Percentiles rank a stretch among this genome's conserved stretches.
phyloP scores from a whole-genome alignment of 805 yeast species.

The Ogataea paraovalis region DNA sequence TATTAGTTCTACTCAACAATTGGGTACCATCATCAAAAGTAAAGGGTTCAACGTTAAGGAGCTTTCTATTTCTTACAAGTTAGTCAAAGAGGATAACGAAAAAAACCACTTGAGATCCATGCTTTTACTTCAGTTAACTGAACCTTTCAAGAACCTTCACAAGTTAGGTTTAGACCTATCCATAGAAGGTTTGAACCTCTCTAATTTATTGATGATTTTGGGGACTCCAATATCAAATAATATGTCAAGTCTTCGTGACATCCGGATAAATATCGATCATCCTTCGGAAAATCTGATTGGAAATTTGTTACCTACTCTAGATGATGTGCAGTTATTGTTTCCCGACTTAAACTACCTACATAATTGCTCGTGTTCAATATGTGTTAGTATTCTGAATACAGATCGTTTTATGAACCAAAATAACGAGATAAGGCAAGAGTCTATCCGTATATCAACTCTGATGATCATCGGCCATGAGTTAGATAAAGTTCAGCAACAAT shows the following conservation, averaged over 20 bases:
- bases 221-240: constrained; percentile 30
- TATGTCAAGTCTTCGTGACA: constrained; percentile 19
- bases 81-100: constrained; percentile 24
- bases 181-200: constrained; percentile 27
- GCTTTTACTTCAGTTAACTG: constrained; percentile 28
- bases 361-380: constrained; percentile 23
- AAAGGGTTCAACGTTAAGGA: constrained; percentile 23
- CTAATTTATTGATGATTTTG: constrained; percentile 30
- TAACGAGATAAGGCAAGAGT: constrained; percentile 16
- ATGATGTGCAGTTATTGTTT: constrained; percentile 27
- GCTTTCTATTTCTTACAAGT: constrained; percentile 24
- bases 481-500: constrained; percentile 19
- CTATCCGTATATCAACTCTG: constrained; percentile 29
- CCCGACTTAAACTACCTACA: constrained; percentile 27
- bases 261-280: constrained; percentile 23
- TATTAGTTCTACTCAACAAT: constrained; percentile 26
- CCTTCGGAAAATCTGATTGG: constrained; percentile 32
- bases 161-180: constrained; percentile 23
- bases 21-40: constrained; percentile 21
- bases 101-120: constrained; percentile 31
- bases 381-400: constrained; percentile 13
- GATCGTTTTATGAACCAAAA: constrained; percentile 3
- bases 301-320: constrained; percentile 25
- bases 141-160: constrained; percentile 21
- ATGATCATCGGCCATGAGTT: constrained; percentile 31